Evolutionary conservation across 2,329 filamentous ascomycete genomes (phyloP).

Genomic region (Catunica adiposa): DNA sequence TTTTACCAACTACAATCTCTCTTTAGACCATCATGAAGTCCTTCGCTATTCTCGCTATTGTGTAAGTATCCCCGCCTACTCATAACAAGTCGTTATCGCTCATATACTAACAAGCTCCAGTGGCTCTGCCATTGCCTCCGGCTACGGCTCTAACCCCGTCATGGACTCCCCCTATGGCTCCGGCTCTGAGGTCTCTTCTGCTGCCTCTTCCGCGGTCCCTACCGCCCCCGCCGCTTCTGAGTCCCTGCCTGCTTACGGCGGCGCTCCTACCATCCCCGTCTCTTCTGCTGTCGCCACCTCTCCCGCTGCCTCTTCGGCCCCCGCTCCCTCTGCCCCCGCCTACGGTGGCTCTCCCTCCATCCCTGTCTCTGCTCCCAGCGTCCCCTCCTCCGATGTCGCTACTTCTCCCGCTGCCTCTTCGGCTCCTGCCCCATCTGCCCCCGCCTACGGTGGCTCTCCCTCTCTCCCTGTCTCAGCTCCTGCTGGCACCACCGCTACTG

Average conservation of each 20-base stretch:
- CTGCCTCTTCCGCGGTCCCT: not conserved
- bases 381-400: not conserved
- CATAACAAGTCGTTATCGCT: not conserved
- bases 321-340: not conserved
- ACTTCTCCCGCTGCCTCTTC: not conserved
- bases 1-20: conserved; percentile 1
- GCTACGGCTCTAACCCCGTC: conserved; percentile 6
- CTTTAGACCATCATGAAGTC: conserved; percentile 10
- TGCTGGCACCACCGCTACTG: not conserved
- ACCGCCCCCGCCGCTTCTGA: not conserved
- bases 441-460: not conserved
- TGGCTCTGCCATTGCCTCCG: conserved; percentile 8
- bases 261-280: not conserved
- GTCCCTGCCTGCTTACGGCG: not conserved
- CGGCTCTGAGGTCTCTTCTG: conserved; percentile 1
- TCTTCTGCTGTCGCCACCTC: too few species aligned
- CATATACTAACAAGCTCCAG: not conserved
- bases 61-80: not conserved
- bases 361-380: not conserved
- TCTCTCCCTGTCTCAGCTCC: not conserved
- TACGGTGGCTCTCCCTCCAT: not conserved
- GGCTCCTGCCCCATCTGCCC: not conserved
- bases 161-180: not conserved
- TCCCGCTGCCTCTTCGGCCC: not conserved
- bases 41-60: conserved; percentile 4